These are phyloP conservation scores for Neurospora pannonica DNA, from an alignment of 495 filamentous ascomycete species.

Conservation along the genomic window DNA sequence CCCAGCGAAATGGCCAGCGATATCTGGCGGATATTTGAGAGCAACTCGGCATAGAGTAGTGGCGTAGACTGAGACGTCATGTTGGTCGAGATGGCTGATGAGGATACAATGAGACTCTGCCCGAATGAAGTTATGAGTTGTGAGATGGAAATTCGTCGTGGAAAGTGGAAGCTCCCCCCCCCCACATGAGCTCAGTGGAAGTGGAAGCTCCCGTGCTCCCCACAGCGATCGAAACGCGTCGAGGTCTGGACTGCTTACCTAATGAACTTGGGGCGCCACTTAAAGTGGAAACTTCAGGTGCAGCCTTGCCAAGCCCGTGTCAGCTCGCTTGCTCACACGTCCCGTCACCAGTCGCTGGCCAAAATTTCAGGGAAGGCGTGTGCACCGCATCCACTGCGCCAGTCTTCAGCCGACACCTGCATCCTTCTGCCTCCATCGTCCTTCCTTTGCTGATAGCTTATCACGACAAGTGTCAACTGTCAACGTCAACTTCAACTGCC, in stretches of 20 bases:
- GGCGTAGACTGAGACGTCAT: not conserved
- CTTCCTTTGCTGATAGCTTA: not conserved
- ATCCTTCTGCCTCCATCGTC: not conserved
- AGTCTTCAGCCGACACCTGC: not conserved
- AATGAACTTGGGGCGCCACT: not conserved
- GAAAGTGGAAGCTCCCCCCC: not conserved
- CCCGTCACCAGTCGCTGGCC: not conserved
- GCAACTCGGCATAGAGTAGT: conserved; percentile 71
- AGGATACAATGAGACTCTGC: no score
- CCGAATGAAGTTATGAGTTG: not conserved
- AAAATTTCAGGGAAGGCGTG: not conserved
- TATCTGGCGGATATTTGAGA: conserved; percentile 78
- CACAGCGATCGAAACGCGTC: not conserved
- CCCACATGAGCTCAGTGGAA: not conserved
- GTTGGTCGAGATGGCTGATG: not conserved
- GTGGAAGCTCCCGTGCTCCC: not conserved
- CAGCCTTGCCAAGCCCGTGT: not conserved
- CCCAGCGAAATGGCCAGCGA: conserved; percentile 62
- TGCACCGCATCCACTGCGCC: not conserved
- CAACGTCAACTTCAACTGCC: not conserved
- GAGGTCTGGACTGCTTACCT: not conserved
- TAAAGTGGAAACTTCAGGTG: not conserved
- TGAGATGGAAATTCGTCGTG: not conserved
- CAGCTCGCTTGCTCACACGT: not conserved
- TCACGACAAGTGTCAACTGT: not conserved